Evolutionary conservation across 2,329 filamentous ascomycete species (phyloP).

Genomic region (Ceratocystis huliohia): DNA sequence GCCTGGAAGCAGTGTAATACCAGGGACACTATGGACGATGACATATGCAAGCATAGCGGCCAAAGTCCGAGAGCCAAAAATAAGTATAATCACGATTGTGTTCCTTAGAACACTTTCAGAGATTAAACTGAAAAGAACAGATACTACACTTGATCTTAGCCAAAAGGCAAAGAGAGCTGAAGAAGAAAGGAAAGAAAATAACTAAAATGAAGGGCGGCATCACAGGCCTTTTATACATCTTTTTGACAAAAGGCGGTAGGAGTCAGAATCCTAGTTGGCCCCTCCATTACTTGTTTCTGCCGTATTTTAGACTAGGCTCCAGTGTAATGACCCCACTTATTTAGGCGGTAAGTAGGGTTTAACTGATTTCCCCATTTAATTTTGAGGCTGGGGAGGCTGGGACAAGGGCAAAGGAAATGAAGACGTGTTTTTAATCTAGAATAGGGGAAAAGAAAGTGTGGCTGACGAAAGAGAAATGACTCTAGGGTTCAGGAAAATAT

Average conservation of each 20-base stretch:
- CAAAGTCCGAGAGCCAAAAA: slow-evolving; percentile 35
- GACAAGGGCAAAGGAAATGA: too few relatives aligned
- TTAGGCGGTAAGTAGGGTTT: too few relatives aligned
- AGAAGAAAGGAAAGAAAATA: slow-evolving; percentile 45
- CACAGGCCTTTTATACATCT: slow-evolving; percentile 48
- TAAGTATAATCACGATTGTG: slow-evolving; percentile 70
- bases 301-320: not conserved
- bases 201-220: slow-evolving; percentile 66
- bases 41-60: slow-evolving; percentile 22
- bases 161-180: slow-evolving; percentile 34
- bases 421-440: too few relatives aligned
- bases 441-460: too few relatives aligned
- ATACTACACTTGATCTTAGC: slow-evolving; percentile 94
- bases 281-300: not conserved
- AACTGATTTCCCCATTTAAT: too few relatives aligned
- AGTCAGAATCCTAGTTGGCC: not conserved
- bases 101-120: slow-evolving; percentile 70
- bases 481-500: too few relatives aligned
- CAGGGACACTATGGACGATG: slow-evolving; percentile 26
- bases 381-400: too few relatives aligned
- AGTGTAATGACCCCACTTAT: too few relatives aligned
- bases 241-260: slow-evolving; percentile 30
- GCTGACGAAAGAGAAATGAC: too few relatives aligned
- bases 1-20: slow-evolving; percentile 36
- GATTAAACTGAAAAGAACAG: slow-evolving; percentile 98